Conservation (phyloP, 176 grass and related monocot genomes). For the Oryza rufipogon region DNA sequence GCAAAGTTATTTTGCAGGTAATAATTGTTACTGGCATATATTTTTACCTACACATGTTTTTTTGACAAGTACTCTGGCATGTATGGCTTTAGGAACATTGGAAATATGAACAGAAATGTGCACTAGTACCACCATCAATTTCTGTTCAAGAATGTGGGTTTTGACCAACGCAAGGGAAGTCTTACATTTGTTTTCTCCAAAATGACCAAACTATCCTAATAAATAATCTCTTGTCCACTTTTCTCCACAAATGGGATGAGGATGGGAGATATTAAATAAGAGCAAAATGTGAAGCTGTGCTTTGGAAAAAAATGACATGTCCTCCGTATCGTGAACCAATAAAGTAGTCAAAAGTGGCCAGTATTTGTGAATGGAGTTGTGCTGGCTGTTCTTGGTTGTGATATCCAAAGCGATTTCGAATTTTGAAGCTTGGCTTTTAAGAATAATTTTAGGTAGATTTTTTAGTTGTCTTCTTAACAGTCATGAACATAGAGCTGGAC, state of each 20-base stretch:
- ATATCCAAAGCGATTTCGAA: neutral
- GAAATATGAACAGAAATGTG: neutral
- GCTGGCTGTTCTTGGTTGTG: neutral
- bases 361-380: neutral
- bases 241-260: neutral
- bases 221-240: neutral
- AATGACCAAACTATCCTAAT: neutral
- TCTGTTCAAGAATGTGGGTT: neutral
- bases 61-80: neutral
- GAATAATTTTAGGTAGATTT: neutral
- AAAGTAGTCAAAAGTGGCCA: neutral
- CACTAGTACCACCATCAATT: neutral
- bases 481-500: neutral
- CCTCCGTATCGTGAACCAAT: neutral
- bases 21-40: neutral
- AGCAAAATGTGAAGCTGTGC: neutral
- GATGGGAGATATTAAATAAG: neutral
- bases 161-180: neutral
- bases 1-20: constrained; percentile 83
- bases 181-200: neutral
- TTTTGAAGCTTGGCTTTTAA: neutral
- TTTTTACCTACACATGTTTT: constrained; percentile 10
- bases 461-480: neutral
- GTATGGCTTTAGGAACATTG: neutral
- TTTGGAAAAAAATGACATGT: neutral